phyloP scores from a whole-genome alignment of 805 yeast species.

The Wickerhamiella slavikovae region DNA sequence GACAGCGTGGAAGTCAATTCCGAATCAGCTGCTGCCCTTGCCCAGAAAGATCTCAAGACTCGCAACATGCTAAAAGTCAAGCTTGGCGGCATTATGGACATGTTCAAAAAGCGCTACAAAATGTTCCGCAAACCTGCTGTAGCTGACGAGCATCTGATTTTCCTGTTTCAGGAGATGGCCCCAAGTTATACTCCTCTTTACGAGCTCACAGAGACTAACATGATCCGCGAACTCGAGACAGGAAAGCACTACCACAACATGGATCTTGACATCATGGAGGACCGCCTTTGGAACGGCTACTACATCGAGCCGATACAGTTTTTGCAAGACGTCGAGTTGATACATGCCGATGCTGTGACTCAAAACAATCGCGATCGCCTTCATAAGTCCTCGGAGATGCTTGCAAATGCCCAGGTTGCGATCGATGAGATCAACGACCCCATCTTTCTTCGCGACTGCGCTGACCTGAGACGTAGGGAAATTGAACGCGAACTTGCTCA shows the following conservation, averaged over 20 bases:
- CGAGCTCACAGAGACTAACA: constrained; percentile 31
- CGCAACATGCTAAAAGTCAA: constrained; percentile 73
- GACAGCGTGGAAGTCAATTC: background rate
- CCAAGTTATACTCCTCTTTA: constrained; percentile 19
- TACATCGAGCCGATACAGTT: constrained; percentile 87
- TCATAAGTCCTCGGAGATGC: constrained; percentile 76
- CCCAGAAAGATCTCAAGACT: constrained; percentile 54
- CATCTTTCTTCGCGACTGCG: constrained; percentile 57
- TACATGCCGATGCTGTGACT: constrained; percentile 54
- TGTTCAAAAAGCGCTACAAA: constrained; percentile 69
- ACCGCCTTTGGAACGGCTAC: constrained; percentile 89
- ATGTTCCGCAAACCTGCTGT: constrained; percentile 79
- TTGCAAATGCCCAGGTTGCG: constrained; percentile 88
- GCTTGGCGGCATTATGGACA: constrained; percentile 72
- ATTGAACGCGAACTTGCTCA: constrained; percentile 11
- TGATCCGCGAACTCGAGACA: constrained; percentile 62
- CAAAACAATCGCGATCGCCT: constrained; percentile 69
- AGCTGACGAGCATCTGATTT: constrained; percentile 53
- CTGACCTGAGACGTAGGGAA: constrained; percentile 24
- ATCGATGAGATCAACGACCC: constrained; percentile 65
- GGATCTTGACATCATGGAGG: constrained; percentile 88
- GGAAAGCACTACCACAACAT: constrained; percentile 62
- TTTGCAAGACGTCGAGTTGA: constrained; percentile 64
- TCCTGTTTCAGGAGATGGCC: constrained; percentile 32
- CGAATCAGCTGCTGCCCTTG: too few relatives aligned